A percentile compares a stretch with the other conserved stretches of the same genome.
Conservation (phyloP, 257 asterid genomes). For the Petunia secreta region DNA sequence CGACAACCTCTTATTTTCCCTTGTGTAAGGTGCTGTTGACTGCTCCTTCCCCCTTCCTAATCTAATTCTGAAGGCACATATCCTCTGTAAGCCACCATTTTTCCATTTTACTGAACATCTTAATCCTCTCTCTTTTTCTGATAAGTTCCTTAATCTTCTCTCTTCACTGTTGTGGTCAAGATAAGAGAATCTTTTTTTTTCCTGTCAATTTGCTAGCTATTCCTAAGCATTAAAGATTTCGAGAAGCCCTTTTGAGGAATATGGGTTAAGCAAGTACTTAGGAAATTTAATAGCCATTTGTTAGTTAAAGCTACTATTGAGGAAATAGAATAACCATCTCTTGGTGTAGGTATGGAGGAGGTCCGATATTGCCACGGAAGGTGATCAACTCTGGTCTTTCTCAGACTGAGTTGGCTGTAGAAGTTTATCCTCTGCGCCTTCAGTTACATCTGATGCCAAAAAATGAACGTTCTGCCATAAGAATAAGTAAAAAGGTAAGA, state of each 20-base stretch:
- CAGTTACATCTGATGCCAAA: constrained; percentile 95
- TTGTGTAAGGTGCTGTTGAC: constrained; percentile 7
- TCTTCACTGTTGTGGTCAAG: constrained; percentile 4
- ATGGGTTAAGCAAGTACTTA: background rate
- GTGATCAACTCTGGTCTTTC: constrained; percentile 91
- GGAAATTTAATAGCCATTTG: constrained; percentile 12
- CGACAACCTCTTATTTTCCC: background rate
- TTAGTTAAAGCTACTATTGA: constrained; percentile 7
- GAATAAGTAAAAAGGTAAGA: constrained; percentile 96
- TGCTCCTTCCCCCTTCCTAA: constrained; percentile 8
- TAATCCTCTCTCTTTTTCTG: background rate
- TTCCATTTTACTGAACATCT: background rate
- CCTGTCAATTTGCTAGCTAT: background rate
- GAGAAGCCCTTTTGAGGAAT: background rate
- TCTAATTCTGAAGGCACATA: background rate
- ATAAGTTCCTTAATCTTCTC: background rate
- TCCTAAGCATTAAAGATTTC: background rate
- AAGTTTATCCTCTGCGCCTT: constrained; percentile 94
- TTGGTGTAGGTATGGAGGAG: constrained; percentile 93
- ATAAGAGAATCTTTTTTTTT: background rate
- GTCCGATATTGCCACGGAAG: constrained; percentile 86
- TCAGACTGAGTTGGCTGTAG: constrained; percentile 93
- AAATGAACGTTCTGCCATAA: constrained; percentile 70
- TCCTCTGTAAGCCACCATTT: constrained; percentile 14
- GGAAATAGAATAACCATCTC: constrained; percentile 39